Evolutionary conservation across 352 stramenopile species (phyloP).

Genomic region (Pythium plurisporium): DNA sequence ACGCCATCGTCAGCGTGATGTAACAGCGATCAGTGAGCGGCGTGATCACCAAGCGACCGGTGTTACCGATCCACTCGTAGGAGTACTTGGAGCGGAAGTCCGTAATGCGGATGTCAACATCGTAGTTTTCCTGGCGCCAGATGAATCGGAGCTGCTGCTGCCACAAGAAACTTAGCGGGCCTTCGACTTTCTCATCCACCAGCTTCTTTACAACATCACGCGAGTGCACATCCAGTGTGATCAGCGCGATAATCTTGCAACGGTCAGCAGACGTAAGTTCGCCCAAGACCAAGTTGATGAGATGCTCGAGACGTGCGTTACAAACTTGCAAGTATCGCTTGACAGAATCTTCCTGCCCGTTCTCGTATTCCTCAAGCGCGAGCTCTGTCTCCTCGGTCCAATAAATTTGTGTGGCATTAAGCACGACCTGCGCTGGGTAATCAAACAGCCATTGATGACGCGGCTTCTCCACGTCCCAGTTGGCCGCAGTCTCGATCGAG

Average conservation of each 20-base stretch:
- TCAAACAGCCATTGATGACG: constrained; percentile 97
- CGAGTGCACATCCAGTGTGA: constrained; percentile 95
- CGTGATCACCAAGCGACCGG: constrained; percentile 82
- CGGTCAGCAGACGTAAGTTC: constrained; percentile 87
- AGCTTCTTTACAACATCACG: constrained; percentile 91
- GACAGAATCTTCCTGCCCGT: constrained; percentile 83
- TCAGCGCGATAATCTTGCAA: constrained; percentile 95
- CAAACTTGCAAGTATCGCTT: constrained; percentile 78
- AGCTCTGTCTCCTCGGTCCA: constrained; percentile 97
- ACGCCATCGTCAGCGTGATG: constrained; percentile 93
- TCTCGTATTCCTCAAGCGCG: constrained; percentile 84
- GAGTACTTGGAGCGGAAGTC: constrained; percentile 88
- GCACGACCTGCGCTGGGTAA: constrained; percentile 90
- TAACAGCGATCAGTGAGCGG: constrained; percentile 94
- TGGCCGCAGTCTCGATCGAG: constrained; percentile 78
- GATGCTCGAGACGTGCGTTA: constrained; percentile 84
- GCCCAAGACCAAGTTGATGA: constrained; percentile 91
- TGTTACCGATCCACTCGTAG: constrained; percentile 95
- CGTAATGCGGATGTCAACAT: constrained; percentile 96
- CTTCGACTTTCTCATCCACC: constrained; percentile 87
- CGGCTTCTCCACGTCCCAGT: constrained; percentile 95
- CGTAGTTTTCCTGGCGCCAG: constrained; percentile 89
- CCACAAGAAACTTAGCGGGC: constrained; percentile 83
- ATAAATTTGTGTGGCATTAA: constrained; percentile 90
- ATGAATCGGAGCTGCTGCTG: constrained; percentile 92